These are phyloP conservation scores for Ogataea nonfermentans DNA, from an alignment of 805 yeast genomes.

Conservation along the genomic window DNA sequence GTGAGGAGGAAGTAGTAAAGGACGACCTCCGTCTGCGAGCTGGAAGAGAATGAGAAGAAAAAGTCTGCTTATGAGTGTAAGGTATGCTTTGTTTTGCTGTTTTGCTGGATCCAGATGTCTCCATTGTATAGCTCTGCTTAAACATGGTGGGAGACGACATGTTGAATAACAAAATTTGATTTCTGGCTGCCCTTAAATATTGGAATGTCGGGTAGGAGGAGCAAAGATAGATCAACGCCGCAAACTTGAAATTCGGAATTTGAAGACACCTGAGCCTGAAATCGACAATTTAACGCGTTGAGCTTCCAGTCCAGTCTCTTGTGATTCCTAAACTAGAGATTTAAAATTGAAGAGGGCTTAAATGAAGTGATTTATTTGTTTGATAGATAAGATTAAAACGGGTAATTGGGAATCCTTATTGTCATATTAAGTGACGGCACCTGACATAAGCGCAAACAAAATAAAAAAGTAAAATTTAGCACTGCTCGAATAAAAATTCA, in stretches of 20 bases:
- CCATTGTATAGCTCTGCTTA: slow-evolving; percentile 13
- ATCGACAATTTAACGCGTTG: background rate
- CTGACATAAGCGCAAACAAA: slow-evolving; percentile 7
- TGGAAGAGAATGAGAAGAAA: slow-evolving; percentile 4
- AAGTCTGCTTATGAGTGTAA: slow-evolving; percentile 3
- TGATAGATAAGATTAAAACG: slow-evolving; percentile 4
- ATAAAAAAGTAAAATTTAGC: background rate
- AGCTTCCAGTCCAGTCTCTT: slow-evolving; percentile 1
- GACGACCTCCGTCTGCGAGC: slow-evolving; percentile 30
- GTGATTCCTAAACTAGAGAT: background rate
- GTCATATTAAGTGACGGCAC: slow-evolving; percentile 1
- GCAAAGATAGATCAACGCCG: background rate
- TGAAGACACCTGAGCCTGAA: background rate
- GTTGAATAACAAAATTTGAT: background rate
- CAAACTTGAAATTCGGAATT: no score
- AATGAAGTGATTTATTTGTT: background rate
- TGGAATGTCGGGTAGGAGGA: background rate
- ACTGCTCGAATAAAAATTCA: slow-evolving; percentile 1
- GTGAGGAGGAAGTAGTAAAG: slow-evolving; percentile 42
- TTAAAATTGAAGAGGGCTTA: background rate
- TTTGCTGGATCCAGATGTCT: background rate
- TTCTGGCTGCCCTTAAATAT: no score
- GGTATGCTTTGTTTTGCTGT: background rate
- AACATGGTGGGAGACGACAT: slow-evolving; percentile 19
- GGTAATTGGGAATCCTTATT: slow-evolving; percentile 1